Evolutionary conservation across 768 basidiomycete genomes (phyloP), one percentile per base, ranked within the genome.

Genomic region (Suillus tomentosus): DNA sequence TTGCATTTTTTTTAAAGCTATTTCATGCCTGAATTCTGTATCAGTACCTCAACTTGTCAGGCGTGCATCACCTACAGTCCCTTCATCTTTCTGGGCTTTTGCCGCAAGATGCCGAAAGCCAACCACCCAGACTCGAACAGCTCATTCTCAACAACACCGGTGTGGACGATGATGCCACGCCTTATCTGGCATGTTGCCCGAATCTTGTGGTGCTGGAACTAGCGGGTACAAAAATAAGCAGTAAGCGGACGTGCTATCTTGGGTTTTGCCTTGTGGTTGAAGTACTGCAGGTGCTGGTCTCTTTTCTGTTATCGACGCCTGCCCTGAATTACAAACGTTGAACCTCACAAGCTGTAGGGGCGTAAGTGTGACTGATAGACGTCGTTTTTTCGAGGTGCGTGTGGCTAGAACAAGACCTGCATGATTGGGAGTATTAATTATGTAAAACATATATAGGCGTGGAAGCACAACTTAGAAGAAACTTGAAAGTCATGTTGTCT

Each of bases 341-440:
- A 84, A 90, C 69, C 74, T 91, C 53, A 90, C 87, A 4, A 85
- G 87, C 64, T 91, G 89, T 65, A 80, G 89, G 60, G 84, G 89
- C 5, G 79, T 91, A 61, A 78, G 70, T 7, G 80, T 90, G 5
- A 78, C 78, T 1, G 87, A 89, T 65, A 77, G 89, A 31, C 80
- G 90, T 15, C 81, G 81, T 8, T 87, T 91, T 68, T 91, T 91
- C 68, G 87, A 90, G 79, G 89, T 82, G 53, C 17, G 74, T 65
- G 9, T 31, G 19, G 24, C 19, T 48, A 10, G 34, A 19, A 17
- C 40, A 5, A 19, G 36, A 17, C 61, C 19, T 17, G 31, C 27
- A 42, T 37, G 15, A 34, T 40, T 48, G 15, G 43, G 42, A 17
- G 34, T 37, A 57, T 66, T 53, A n/a, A 66, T 37, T 37, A 37